Evolutionary conservation across 257 asterid species (phyloP).

Genomic region (Nyctanthes arbortristis): DNA sequence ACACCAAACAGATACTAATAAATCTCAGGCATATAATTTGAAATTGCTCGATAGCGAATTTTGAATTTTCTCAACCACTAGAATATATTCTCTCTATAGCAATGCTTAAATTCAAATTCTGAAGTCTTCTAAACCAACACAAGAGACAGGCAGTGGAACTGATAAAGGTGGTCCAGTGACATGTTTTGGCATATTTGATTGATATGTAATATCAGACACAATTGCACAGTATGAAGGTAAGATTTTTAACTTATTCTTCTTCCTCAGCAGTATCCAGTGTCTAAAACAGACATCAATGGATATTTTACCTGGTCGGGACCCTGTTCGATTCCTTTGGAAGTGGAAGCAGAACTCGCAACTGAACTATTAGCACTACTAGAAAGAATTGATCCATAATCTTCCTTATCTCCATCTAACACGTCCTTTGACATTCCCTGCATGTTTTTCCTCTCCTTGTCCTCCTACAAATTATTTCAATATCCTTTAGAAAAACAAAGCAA

Average conservation of each 20-base stretch:
- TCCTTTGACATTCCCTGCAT: conserved; percentile 56
- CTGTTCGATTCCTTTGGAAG: conserved; percentile 54
- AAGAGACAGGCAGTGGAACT: conserved; percentile 18
- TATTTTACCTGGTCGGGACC: conserved; percentile 43
- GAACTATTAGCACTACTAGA: conserved; percentile 46
- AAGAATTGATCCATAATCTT: conserved; percentile 48
- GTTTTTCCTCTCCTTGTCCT: conserved; percentile 37
- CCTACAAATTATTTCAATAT: conserved; percentile 30
- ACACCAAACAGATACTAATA: too few species aligned
- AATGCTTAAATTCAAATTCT: conserved; percentile 22
- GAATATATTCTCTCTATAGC: conserved; percentile 15
- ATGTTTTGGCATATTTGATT: conserved; percentile 10
- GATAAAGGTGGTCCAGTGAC: conserved; percentile 34
- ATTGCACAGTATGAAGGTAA: not conserved
- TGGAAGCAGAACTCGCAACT: conserved; percentile 66
- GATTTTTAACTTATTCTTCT: not conserved
- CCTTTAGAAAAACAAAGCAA: too few species aligned
- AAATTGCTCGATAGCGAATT: not conserved
- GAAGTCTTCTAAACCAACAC: conserved; percentile 8
- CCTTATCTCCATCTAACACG: conserved; percentile 48
- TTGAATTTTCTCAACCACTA: conserved; percentile 13
- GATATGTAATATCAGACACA: too few species aligned
- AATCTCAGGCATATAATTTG: not conserved
- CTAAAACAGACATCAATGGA: not conserved
- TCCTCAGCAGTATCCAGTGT: not conserved